A percentile compares a stretch with the other conserved stretches of the same genome.
Evolutionary conservation across 345 rosid genomes (phyloP).

Genomic region (Alliaria petiolata): DNA sequence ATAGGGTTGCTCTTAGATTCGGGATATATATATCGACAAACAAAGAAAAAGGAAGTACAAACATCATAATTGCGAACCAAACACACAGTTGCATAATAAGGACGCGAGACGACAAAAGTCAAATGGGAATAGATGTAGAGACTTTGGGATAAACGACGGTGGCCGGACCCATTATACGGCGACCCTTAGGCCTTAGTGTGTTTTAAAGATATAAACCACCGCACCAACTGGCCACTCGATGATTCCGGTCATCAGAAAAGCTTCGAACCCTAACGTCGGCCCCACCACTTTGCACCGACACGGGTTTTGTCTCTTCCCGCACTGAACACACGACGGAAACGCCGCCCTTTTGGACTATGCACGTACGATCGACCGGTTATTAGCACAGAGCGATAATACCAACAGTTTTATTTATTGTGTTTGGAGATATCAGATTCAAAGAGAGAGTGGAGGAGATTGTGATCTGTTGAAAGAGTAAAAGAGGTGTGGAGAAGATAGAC

Average conservation of each 20-base stretch:
- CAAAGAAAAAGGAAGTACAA: too few relatives aligned
- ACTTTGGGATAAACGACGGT: conserved; percentile 63
- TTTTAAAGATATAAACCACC: conserved; percentile 64
- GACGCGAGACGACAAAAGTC: conserved; percentile 18
- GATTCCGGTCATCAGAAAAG: conserved; percentile 52
- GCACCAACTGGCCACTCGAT: conserved; percentile 95
- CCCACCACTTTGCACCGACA: conserved; percentile 87
- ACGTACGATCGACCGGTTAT: too few relatives aligned
- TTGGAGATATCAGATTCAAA: background rate
- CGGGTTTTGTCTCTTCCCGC: conserved; percentile 65
- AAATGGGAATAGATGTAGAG: conserved; percentile 56
- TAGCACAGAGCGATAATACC: too few relatives aligned
- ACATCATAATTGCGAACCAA: background rate
- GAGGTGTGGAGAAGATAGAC: too few relatives aligned
- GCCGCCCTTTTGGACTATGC: too few relatives aligned
- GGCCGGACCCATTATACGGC: conserved; percentile 79
- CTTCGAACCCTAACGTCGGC: conserved; percentile 75
- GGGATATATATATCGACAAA: background rate
- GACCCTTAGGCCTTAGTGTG: conserved; percentile 67
- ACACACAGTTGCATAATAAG: background rate
- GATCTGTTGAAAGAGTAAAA: background rate
- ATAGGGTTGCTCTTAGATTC: too few relatives aligned
- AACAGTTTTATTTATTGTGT: too few relatives aligned
- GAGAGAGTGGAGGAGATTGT: background rate
- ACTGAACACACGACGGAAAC: conserved; percentile 61